Evolutionary conservation across 2,329 filamentous ascomycete genomes (phyloP).

Genomic region (Aspergillus jensenii): DNA sequence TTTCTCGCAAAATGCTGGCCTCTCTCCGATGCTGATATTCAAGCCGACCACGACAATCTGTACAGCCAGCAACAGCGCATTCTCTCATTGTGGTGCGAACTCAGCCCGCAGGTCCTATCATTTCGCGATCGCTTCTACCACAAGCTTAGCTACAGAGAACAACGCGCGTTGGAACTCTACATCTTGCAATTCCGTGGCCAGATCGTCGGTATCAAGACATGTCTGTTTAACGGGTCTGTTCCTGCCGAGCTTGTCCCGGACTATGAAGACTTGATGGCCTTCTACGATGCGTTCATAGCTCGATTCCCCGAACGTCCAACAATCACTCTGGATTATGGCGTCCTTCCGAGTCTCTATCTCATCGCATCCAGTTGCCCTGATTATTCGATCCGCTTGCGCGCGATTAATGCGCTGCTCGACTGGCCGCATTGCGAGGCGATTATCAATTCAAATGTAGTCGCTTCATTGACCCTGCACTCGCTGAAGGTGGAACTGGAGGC

Average conservation of each 20-base stretch:
- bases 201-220: slow-evolving; percentile 9
- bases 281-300: slow-evolving; percentile 3
- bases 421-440: slow-evolving; percentile 20
- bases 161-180: slow-evolving; percentile 16
- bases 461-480: slow-evolving; percentile 4
- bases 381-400: slow-evolving; percentile 10
- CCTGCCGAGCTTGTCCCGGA: slow-evolving; percentile 5
- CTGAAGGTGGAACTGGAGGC: slow-evolving; percentile 10
- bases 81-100: background rate
- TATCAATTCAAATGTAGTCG: slow-evolving; percentile 15
- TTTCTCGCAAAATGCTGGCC: slow-evolving; percentile 11
- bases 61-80: slow-evolving; percentile 1
- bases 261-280: slow-evolving; percentile 3
- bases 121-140: background rate
- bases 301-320: slow-evolving; percentile 5
- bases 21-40: slow-evolving; percentile 6
- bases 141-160: background rate
- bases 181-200: slow-evolving; percentile 10
- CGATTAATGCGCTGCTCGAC: slow-evolving; percentile 10
- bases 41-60: slow-evolving; percentile 8
- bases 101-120: background rate
- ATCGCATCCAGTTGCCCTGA: slow-evolving; percentile 15
- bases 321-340: slow-evolving; percentile 10
- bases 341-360: slow-evolving; percentile 10
- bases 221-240: slow-evolving; percentile 8